Evolutionary conservation across 495 filamentous ascomycete species (phyloP), one percentile per base, ranked within the genome.

Genomic region (Xylaria venustula): DNA sequence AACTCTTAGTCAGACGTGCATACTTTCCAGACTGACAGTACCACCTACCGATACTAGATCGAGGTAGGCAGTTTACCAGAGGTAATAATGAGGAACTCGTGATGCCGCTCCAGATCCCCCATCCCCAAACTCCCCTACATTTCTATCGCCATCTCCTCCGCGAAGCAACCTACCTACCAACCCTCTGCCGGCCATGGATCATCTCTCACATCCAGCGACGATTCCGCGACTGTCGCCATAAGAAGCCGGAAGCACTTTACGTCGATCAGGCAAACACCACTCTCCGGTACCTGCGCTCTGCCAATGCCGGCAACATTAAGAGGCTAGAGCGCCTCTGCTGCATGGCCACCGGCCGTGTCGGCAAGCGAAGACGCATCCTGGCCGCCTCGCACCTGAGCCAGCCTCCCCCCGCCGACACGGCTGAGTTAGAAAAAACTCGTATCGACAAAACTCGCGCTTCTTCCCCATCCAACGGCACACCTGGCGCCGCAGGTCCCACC

Each of bases 81-180:
- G n/a, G n/a, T n/a, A n/a, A n/a, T n/a, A n/a, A n/a, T n/a, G n/a
- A n/a, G n/a, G n/a, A n/a, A n/a, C n/a, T n/a, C n/a, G n/a, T n/a
- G n/a, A 61, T 71, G 69, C 62, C 66, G 45, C 41, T 67, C 48
- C 69, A 69, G 45, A 71, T 71, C 53, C 64, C 69, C 25, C 64
- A 67, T 46, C 70, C 67, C 19, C 69, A 66, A 55, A 80, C 81
- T 63, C 77, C 84, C 1, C 77, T 84, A 28, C 85, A 89, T 69
- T 75, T 94, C 30, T 85, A 89, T 64, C 87, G 94, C 32, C 84
- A 87, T 36, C 81, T 95, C 7, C 86, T 97, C 47, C 90, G 93
- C 62, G 88, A 97, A 79, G 83, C 86, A 23, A 86, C 88, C 58
- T 96, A 96, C 70, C 86, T 98, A 23, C 92, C 92, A 12, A 59